Conservation (phyloP, 768 basidiomycete species). For the Lactarius vividus region DNA sequence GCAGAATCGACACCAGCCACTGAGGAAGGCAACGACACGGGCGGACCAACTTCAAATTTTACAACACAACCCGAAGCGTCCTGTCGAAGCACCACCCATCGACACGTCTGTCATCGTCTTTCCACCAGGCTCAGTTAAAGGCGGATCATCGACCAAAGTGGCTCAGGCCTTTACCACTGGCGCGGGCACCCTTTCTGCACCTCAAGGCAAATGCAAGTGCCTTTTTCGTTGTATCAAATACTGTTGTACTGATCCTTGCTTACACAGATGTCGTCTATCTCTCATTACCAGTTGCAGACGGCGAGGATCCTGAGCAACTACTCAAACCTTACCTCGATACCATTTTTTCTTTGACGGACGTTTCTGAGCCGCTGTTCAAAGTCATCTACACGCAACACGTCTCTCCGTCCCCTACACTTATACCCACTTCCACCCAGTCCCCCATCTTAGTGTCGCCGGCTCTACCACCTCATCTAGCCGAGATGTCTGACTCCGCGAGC, state of each 20-base stretch:
- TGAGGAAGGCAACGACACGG: neutral
- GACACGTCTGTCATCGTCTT: slow-evolving; percentile 75
- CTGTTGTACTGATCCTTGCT: neutral
- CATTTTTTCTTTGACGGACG: slow-evolving; percentile 19
- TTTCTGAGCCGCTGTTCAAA: slow-evolving; percentile 22
- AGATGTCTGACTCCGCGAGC: slow-evolving; percentile 24
- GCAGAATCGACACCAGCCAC: slow-evolving; percentile 22
- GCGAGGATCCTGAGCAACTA: slow-evolving; percentile 24
- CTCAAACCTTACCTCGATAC: slow-evolving; percentile 34
- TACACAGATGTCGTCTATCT: slow-evolving; percentile 27
- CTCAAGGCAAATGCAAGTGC: slow-evolving; percentile 65
- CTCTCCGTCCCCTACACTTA: neutral
- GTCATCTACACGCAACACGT: slow-evolving; percentile 21
- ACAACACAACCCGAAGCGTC: neutral
- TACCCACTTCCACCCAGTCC: neutral
- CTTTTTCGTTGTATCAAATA: neutral
- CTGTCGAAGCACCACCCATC: slow-evolving; percentile 28
- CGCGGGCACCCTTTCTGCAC: slow-evolving; percentile 70
- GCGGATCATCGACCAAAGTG: slow-evolving; percentile 45
- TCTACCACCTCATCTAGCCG: slow-evolving; percentile 6
- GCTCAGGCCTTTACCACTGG: slow-evolving; percentile 68
- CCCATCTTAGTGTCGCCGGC: slow-evolving; percentile 19
- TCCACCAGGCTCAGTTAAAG: slow-evolving; percentile 58
- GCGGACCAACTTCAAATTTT: neutral
- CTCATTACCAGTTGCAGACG: slow-evolving; percentile 20